Percentiles rank a stretch among this genome's conserved stretches.
Conservation (phyloP, 2,329 filamentous ascomycete species). For the Aspergillus sclerotialis region DNA sequence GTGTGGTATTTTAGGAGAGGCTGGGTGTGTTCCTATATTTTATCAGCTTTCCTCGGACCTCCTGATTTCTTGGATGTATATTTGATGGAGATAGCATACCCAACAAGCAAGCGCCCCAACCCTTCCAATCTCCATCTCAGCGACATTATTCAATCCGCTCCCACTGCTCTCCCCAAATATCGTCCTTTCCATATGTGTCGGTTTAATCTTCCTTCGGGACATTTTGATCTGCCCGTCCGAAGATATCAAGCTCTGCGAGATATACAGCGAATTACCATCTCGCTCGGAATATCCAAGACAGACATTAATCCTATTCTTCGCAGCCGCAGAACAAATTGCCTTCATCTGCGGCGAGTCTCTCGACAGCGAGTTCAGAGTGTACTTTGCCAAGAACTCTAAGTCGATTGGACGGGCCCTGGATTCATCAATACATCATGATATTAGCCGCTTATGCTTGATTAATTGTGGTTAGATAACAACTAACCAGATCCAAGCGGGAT, state of each 20-base stretch:
- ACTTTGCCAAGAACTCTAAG: conserved; percentile 20
- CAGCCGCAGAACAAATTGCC: conserved; percentile 26
- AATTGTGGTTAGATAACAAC: conserved; percentile 1
- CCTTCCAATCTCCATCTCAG: conserved; percentile 26
- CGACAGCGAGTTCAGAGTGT: conserved; percentile 26
- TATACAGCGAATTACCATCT: conserved; percentile 35
- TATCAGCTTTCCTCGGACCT: no score
- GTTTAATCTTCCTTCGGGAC: conserved; percentile 46
- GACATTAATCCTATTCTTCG: conserved; percentile 34
- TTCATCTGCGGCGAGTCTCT: conserved; percentile 31
- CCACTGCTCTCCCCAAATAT: conserved; percentile 43
- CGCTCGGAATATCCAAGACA: conserved; percentile 40
- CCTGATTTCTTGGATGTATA: no score
- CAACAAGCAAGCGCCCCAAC: conserved; percentile 45
- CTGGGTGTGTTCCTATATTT: conserved; percentile 40
- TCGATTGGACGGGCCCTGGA: conserved; percentile 27
- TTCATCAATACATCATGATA: neutral
- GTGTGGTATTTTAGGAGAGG: conserved; percentile 45
- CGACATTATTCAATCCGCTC: conserved; percentile 29
- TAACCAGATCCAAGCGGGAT: conserved; percentile 44
- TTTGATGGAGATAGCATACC: conserved; percentile 14
- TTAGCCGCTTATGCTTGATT: no score
- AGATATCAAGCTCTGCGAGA: conserved; percentile 41
- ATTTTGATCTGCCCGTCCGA: conserved; percentile 34
- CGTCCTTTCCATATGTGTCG: conserved; percentile 48